Base-by-base conservation (phyloP, 2,329 filamentous ascomycete genomes). In the Microsporum canis region DNA sequence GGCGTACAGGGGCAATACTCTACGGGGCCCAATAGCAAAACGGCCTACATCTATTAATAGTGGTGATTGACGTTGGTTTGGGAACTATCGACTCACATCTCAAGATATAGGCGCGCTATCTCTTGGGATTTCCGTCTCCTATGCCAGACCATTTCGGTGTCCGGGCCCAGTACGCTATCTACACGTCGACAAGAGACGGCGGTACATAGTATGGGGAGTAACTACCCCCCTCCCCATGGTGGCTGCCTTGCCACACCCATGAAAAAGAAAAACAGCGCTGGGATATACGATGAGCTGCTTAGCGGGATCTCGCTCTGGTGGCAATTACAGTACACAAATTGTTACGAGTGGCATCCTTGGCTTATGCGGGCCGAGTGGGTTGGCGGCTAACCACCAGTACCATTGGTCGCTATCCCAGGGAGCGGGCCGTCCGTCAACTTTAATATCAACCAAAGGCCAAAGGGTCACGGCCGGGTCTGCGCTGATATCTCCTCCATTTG, bases 341-440 rank as follows among this genome's bases (percentile, higher is more conserved):
- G 23, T 31, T 51, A 31, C 45, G 27, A 51, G 45, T 10, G 17
- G 27, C 17, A 31, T 53, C 49, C 31, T 53, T 31, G 49, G 27
- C 31, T 53, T 53, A 53, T 53, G 49, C 49, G 49, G 49, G 29
- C 31, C 49, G 49, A 53, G 49, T 53, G 49, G 49, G 49, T 53
- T 53, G 49, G 49, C 49, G 49, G 49, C 49, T 53, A 53, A 53
- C 49, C 49, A 34, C 49, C 31, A 33, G 49, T 34, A n/a, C 49
- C 33, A 53, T 53, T 53, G 49, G 49, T 34, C 27, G 49, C 27
- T 53, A 53, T 53, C 33, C 49, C 49, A 53, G 49, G 49, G 49
- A 53, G 49, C 49, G 49, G 49, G 49, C 49, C 49, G 49, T 53
- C 49, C 49, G 31, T 34, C 27, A 53, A 53, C 49, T 53, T 7